Conservation (phyloP, 1,284 basidiomycete genomes). For the Cryptococcus jaspeensis region DNA sequence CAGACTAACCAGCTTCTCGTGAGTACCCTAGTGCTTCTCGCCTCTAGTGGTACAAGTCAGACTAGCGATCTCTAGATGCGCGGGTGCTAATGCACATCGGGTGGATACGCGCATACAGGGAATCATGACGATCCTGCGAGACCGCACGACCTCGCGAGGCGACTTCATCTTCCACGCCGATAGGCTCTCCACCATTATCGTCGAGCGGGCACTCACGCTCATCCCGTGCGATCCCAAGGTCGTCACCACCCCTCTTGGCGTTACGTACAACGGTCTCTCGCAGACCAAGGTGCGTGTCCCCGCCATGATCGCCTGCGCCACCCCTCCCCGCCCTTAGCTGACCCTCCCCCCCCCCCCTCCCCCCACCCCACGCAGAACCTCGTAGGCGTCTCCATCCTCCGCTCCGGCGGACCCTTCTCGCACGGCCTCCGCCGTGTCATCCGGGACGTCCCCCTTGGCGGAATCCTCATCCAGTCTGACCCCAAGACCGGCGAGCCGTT, state of each 20-base stretch:
- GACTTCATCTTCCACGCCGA: slow-evolving; percentile 71
- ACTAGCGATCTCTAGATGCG: too few relatives aligned
- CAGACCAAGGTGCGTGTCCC: slow-evolving; percentile 56
- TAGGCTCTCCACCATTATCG: slow-evolving; percentile 76
- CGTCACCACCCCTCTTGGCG: slow-evolving; percentile 68
- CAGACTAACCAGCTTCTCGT: slow-evolving; percentile 81
- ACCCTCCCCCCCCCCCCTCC: too few relatives aligned
- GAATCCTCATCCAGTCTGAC: slow-evolving; percentile 87
- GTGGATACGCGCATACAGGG: slow-evolving; percentile 58
- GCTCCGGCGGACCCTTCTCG: slow-evolving; percentile 77
- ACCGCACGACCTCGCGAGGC: slow-evolving; percentile 65
- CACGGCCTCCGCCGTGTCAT: slow-evolving; percentile 86
- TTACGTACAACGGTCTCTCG: slow-evolving; percentile 61
- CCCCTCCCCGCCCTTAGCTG: too few relatives aligned
- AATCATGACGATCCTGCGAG: slow-evolving; percentile 81
- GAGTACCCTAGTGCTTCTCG: slow-evolving; percentile 16
- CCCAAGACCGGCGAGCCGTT: slow-evolving; percentile 81
- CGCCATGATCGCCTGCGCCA: too few relatives aligned
- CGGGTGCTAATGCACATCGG: neutral
- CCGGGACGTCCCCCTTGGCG: slow-evolving; percentile 82
- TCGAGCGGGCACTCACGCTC: slow-evolving; percentile 78
- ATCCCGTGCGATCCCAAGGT: slow-evolving; percentile 68
- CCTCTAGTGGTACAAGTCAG: too few relatives aligned
- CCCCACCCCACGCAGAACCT: slow-evolving; percentile 33
- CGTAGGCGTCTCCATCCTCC: slow-evolving; percentile 47